Evolutionary conservation across 768 basidiomycete species (phyloP).

Genomic region (Boletus rex-veris): DNA sequence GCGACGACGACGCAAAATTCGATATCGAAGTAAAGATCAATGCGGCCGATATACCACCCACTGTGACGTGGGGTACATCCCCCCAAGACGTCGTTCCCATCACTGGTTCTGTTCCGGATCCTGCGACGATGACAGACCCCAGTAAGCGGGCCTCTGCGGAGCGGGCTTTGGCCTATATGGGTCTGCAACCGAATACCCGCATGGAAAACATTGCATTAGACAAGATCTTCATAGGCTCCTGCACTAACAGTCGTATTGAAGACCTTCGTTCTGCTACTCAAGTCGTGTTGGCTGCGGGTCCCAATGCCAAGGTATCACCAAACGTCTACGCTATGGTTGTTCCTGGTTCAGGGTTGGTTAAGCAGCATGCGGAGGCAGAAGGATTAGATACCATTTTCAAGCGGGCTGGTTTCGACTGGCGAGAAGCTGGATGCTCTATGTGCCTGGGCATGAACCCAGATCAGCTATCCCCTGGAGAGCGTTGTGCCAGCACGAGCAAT

Average conservation of each 20-base stretch:
- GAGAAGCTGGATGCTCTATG: slow-evolving; percentile 95
- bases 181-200: slow-evolving; percentile 67
- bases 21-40: slow-evolving; percentile 78
- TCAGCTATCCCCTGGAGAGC: slow-evolving; percentile 75
- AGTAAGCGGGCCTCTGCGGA: slow-evolving; percentile 66
- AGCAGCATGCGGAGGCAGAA: slow-evolving; percentile 87
- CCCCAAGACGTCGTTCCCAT: slow-evolving; percentile 87
- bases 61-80: slow-evolving; percentile 90
- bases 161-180: slow-evolving; percentile 84
- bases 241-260: slow-evolving; percentile 93
- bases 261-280: slow-evolving; percentile 82
- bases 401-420: slow-evolving; percentile 92
- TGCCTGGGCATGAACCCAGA: slow-evolving; percentile 96
- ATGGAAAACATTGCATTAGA: slow-evolving; percentile 80
- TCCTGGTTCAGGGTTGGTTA: slow-evolving; percentile 87
- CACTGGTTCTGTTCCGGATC: slow-evolving; percentile 77
- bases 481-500: slow-evolving; percentile 91
- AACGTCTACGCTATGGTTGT: slow-evolving; percentile 86
- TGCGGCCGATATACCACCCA: slow-evolving; percentile 84
- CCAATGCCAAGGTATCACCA: slow-evolving; percentile 68
- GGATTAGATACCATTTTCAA: slow-evolving; percentile 84
- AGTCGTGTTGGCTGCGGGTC: slow-evolving; percentile 71
- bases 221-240: slow-evolving; percentile 93
- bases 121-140: slow-evolving; percentile 58
- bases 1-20: slow-evolving; percentile 81